These are phyloP conservation scores for Aspergillus bridgeri DNA, from an alignment of 495 filamentous ascomycete species.

Conservation along the genomic window DNA sequence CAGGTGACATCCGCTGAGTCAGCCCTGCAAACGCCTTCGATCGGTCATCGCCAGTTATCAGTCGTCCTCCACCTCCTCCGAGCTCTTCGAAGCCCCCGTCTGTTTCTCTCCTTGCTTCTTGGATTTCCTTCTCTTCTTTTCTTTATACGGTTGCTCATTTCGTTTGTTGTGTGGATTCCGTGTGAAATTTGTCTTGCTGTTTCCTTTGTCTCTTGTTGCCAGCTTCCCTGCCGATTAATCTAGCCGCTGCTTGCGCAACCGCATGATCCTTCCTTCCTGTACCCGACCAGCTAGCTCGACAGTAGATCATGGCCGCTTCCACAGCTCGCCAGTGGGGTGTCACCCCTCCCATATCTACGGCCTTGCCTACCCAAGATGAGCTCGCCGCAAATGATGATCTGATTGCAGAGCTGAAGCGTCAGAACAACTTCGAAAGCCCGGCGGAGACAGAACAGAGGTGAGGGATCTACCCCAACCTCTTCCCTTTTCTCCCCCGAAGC, in stretches of 20 bases:
- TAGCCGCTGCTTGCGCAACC: constrained; percentile 22
- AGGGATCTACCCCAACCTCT: constrained; percentile 5
- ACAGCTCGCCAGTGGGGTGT: constrained; percentile 66
- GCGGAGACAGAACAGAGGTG: constrained; percentile 79
- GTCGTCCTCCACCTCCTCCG: background rate
- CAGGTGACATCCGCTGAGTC: constrained; percentile 11
- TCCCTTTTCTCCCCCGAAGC: background rate
- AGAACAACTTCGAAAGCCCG: constrained; percentile 85
- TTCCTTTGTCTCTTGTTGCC: constrained; percentile 6
- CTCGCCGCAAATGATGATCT: constrained; percentile 71
- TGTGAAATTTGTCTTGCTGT: background rate
- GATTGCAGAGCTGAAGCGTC: constrained; percentile 70
- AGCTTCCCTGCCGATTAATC: constrained; percentile 19
- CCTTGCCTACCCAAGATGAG: constrained; percentile 70
- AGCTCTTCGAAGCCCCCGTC: background rate
- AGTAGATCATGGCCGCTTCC: constrained; percentile 50
- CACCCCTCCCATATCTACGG: constrained; percentile 77
- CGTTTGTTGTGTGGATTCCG: background rate
- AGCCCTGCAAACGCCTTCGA: background rate
- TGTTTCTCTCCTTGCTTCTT: background rate
- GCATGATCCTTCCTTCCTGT: constrained; percentile 12
- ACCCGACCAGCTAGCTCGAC: constrained; percentile 8
- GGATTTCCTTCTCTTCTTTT: background rate
- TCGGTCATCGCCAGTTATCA: background rate
- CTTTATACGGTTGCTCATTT: background rate